These are phyloP conservation scores for Auriculariales sp. DNA, from an alignment of 768 basidiomycete species.

Conservation along the genomic window DNA sequence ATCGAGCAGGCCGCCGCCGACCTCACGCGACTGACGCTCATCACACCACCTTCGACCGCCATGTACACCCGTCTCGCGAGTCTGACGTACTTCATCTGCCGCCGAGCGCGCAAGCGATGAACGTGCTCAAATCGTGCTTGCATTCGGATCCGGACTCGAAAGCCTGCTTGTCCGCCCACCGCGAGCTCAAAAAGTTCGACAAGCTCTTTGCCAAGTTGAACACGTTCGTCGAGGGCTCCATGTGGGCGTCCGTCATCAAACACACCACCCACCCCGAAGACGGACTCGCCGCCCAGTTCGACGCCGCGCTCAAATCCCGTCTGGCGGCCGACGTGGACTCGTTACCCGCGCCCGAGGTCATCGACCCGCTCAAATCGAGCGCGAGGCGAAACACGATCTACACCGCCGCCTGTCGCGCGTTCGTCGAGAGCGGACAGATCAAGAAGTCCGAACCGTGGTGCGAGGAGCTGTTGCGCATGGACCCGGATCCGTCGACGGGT, in stretches of 20 bases:
- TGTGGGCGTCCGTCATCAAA: constrained; percentile 55
- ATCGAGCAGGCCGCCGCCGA: constrained; percentile 76
- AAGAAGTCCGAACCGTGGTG: constrained; percentile 55
- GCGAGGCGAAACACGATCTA: constrained; percentile 50
- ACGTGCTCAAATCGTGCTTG: constrained; percentile 82
- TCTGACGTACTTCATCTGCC: constrained; percentile 70
- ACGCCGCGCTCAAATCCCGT: constrained; percentile 47
- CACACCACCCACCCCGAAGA: constrained; percentile 32
- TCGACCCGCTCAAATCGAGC: constrained; percentile 36
- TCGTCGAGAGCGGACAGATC: constrained; percentile 42
- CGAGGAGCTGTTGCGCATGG: constrained; percentile 49
- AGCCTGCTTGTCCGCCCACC: constrained; percentile 61
- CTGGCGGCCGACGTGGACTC: constrained; percentile 1
- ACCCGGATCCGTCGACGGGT: constrained; percentile 63
- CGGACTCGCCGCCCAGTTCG: constrained; percentile 47
- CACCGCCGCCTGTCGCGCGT: constrained; percentile 57
- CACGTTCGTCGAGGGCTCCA: constrained; percentile 43
- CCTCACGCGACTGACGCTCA: constrained; percentile 68
- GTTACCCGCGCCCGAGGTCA: constrained; percentile 15
- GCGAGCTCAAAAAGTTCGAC: constrained; percentile 64
- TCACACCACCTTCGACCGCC: constrained; percentile 52
- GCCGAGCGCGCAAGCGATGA: constrained; percentile 39
- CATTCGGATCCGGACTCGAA: constrained; percentile 89
- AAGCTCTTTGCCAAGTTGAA: constrained; percentile 56
- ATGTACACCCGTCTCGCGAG: constrained; percentile 64